phyloP scores from a whole-genome alignment of 2,329 filamentous ascomycete species.

The Ophiostoma quercus region DNA sequence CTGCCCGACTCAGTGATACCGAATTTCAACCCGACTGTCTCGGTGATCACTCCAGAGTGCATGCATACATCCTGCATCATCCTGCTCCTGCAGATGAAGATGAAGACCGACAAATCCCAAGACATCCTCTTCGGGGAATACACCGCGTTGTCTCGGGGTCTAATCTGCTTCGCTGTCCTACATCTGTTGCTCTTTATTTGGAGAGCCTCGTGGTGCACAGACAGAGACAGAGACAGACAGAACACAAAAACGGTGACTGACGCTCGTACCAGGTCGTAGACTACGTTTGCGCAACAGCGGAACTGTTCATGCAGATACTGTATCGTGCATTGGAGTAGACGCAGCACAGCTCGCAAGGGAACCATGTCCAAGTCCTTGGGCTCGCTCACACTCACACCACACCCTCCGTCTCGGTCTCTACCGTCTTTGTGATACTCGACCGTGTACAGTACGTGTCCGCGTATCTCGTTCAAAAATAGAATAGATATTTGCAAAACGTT shows the following conservation, averaged over 20 bases:
- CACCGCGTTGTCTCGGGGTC: slow-evolving; percentile 17
- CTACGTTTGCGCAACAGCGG: not conserved
- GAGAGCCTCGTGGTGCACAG: not conserved
- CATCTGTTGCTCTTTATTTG: not conserved
- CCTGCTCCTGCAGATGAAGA: too few relatives aligned
- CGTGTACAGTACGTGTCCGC: not conserved
- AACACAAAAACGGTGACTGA: not conserved
- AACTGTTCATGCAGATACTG: not conserved
- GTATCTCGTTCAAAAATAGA: not conserved
- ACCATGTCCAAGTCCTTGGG: slow-evolving; percentile 7
- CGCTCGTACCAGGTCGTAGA: not conserved
- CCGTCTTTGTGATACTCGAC: not conserved
- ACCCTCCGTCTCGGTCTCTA: not conserved
- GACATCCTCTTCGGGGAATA: slow-evolving; percentile 7
- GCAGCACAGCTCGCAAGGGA: not conserved
- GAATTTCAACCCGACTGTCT: not conserved
- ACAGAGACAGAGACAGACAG: too few relatives aligned
- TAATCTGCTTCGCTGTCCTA: slow-evolving; percentile 2
- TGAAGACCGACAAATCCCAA: not conserved
- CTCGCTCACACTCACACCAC: not conserved
- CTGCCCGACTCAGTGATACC: not conserved
- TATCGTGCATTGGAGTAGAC: not conserved
- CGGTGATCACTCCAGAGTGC: not conserved
- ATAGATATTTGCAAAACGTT: not conserved
- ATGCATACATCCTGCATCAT: not conserved